phyloP scores from a whole-genome alignment of 331 rosid species.

The Pyracantha coccinea region DNA sequence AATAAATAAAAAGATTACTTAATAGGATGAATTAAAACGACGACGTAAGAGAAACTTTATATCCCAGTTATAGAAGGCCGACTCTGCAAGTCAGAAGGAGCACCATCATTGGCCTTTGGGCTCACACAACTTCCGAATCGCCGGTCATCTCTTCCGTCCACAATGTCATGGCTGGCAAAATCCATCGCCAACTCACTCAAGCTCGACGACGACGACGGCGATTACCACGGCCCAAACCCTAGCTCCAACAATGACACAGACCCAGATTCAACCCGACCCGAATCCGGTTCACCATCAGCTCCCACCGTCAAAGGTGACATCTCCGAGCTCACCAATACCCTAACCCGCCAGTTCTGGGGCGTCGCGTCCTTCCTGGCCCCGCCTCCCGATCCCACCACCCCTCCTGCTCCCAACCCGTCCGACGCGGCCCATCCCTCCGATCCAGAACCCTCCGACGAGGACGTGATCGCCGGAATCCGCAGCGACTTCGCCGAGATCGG shows the following conservation, averaged over 20 bases:
- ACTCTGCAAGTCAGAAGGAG: not conserved
- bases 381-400: constrained; percentile 32
- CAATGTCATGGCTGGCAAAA: constrained; percentile 73
- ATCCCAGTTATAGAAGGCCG: not conserved
- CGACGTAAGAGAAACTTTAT: not conserved
- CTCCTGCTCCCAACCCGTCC: constrained; percentile 11
- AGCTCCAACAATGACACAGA: constrained; percentile 8
- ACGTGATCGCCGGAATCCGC: constrained; percentile 73
- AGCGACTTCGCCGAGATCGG: constrained; percentile 85
- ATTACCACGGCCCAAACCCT: not conserved
- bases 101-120: not conserved
- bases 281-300: constrained; percentile 33
- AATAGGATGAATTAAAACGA: not conserved
- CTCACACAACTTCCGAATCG: not conserved
- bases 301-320: constrained; percentile 76
- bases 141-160: not conserved
- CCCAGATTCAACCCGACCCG: constrained; percentile 23
- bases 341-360: constrained; percentile 78
- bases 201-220: constrained; percentile 43
- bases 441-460: constrained; percentile 43
- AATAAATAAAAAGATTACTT: no score
- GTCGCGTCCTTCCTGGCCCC: constrained; percentile 90
- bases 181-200: constrained; percentile 77
- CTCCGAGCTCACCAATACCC: constrained; percentile 61
- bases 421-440: constrained; percentile 10